Conservation (phyloP, 1,284 basidiomycete genomes). For the Trichosporon inkin region DNA sequence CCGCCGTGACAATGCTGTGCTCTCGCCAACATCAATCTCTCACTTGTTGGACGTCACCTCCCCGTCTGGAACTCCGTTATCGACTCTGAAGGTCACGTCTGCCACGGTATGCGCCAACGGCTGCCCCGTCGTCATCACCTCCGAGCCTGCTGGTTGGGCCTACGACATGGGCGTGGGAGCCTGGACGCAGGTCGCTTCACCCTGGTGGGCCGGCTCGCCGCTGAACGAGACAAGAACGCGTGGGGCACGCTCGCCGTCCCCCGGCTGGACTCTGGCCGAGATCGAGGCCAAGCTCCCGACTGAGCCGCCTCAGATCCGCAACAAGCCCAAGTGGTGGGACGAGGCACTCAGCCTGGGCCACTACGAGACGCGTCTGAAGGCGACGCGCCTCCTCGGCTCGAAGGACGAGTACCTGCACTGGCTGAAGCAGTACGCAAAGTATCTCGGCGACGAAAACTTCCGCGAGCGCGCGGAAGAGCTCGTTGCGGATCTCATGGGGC, state of each 20-base stretch:
- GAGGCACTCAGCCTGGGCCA: conserved; percentile 75
- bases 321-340: conserved; percentile 65
- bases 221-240: conserved; percentile 19
- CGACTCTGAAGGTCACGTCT: conserved; percentile 48
- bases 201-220: conserved; percentile 61
- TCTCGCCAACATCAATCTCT: conserved; percentile 62
- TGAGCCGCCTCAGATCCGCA: conserved; percentile 40
- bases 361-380: conserved; percentile 72
- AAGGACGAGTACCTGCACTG: conserved; percentile 74
- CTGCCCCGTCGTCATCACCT: conserved; percentile 66
- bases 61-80: conserved; percentile 41
- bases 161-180: conserved; percentile 64
- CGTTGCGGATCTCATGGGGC: conserved; percentile 78
- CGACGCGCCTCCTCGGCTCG: conserved; percentile 68
- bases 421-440: conserved; percentile 69
- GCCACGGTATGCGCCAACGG: conserved; percentile 71
- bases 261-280: conserved; percentile 26
- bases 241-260: neutral
- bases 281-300: conserved; percentile 22
- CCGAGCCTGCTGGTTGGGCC: conserved; percentile 67
- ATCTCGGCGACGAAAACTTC: conserved; percentile 79
- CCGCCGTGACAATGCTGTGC: conserved; percentile 60
- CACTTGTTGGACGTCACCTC: conserved; percentile 55
- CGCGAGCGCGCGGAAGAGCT: conserved; percentile 79
- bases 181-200: conserved; percentile 70